Evolutionary conservation across 148 eudicot genomes (phyloP).

Genomic region (Chenopodium suecicum): DNA sequence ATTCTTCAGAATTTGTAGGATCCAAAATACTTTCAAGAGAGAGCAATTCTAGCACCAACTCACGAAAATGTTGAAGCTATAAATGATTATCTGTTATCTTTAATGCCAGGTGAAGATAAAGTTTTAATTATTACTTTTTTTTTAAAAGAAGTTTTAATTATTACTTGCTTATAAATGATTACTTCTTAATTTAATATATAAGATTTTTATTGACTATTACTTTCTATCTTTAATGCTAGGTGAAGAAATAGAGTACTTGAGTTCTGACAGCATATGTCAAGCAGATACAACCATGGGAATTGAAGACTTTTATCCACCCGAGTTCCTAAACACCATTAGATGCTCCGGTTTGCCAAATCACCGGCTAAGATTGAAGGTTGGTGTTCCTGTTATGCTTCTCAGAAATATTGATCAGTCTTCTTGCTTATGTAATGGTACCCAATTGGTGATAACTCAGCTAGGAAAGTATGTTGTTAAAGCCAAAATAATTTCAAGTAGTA

Average conservation of each 20-base stretch:
- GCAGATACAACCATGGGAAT: neutral
- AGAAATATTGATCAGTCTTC: neutral
- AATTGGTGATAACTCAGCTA: neutral
- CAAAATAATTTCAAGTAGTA: neutral
- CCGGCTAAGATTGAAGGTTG: neutral
- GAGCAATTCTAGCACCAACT: neutral
- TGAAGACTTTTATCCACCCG: neutral
- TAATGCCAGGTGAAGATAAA: neutral
- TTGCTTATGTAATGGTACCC: neutral
- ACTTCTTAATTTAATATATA: too few species aligned
- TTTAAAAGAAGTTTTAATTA: neutral
- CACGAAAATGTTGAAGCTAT: neutral
- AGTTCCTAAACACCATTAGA: constrained; percentile 5
- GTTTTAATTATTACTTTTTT: neutral
- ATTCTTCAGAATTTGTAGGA: neutral
- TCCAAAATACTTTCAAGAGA: neutral
- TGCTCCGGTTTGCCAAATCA: constrained; percentile 5
- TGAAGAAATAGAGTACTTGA: neutral
- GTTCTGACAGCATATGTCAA: neutral
- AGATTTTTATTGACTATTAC: too few species aligned
- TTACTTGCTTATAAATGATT: too few species aligned
- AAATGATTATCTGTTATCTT: neutral
- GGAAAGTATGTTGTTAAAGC: neutral
- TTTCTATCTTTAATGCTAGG: too few species aligned
- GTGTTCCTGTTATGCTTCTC: constrained; percentile 9